These are phyloP conservation scores for Helicostylum pulchrum DNA, from an alignment of 192 early-diverging fungal species.

Conservation along the genomic window DNA sequence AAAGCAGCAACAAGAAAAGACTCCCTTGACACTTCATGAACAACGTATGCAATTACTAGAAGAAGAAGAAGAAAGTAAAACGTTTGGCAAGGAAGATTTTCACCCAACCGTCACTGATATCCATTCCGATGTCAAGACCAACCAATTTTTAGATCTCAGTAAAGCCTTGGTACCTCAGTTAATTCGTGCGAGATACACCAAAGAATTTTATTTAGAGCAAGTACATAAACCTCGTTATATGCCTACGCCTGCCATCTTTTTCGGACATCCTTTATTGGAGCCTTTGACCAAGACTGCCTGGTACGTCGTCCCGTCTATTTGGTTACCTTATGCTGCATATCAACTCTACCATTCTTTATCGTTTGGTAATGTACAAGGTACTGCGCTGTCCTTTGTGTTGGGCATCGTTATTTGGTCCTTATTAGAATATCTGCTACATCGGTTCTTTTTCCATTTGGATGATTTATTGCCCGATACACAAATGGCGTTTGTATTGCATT, in stretches of 20 bases:
- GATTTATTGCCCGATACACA: slow-evolving; percentile 81
- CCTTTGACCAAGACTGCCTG: slow-evolving; percentile 87
- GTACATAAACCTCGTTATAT: slow-evolving; percentile 88
- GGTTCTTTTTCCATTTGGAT: slow-evolving; percentile 94
- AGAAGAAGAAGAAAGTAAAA: slow-evolving; percentile 32
- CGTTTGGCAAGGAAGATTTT: slow-evolving; percentile 37
- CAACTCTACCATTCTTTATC: slow-evolving; percentile 34
- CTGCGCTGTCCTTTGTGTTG: slow-evolving; percentile 51
- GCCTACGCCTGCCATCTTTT: slow-evolving; percentile 75
- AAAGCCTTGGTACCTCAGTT: slow-evolving; percentile 84
- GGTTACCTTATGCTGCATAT: slow-evolving; percentile 73
- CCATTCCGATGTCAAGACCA: slow-evolving; percentile 44
- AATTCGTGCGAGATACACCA: slow-evolving; percentile 64
- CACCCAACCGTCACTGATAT: slow-evolving; percentile 47
- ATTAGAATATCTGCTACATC: slow-evolving; percentile 87
- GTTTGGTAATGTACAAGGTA: slow-evolving; percentile 36
- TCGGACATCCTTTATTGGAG: slow-evolving; percentile 77
- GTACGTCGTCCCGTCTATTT: slow-evolving; percentile 85
- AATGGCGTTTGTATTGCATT: slow-evolving; percentile 73
- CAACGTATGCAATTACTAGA: slow-evolving; percentile 24
- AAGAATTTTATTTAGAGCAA: slow-evolving; percentile 84
- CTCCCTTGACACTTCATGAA: slow-evolving; percentile 11
- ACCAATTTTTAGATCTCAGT: slow-evolving; percentile 77
- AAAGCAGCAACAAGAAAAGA: slow-evolving; percentile 9
- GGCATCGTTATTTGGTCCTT: slow-evolving; percentile 84